Evolutionary conservation across 257 asterid genomes (phyloP).

Genomic region (Solanum pinnatisectum): DNA sequence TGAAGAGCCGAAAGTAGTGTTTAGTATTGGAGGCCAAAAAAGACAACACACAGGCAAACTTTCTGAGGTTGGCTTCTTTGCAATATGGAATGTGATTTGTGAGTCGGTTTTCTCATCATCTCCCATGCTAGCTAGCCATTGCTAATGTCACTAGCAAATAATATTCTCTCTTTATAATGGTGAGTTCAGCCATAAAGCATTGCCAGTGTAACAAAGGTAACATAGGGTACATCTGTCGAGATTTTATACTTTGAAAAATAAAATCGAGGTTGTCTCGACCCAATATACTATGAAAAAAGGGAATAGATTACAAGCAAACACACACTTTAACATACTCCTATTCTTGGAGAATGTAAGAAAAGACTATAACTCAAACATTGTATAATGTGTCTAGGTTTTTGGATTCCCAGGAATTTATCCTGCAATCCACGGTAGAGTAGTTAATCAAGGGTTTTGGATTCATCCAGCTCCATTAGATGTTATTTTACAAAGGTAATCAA

Average conservation of each 20-base stretch:
- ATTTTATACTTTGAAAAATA: background rate
- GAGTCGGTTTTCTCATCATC: background rate
- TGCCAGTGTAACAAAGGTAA: background rate
- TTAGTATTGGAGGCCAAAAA: background rate
- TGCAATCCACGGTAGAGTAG: background rate
- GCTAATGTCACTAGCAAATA: background rate
- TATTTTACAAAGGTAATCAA: background rate
- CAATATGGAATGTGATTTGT: background rate
- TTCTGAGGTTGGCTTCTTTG: background rate
- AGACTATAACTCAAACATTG: background rate
- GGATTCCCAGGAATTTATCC: background rate
- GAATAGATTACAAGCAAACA: background rate
- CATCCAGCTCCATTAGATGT: background rate
- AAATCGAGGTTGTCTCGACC: background rate
- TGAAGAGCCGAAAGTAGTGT: background rate
- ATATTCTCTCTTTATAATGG: background rate
- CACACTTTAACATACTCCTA: background rate
- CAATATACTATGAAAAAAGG: background rate
- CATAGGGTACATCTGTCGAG: background rate
- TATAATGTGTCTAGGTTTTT: background rate
- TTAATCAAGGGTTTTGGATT: background rate
- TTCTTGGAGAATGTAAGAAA: background rate
- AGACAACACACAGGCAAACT: background rate
- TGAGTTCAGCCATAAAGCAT: background rate
- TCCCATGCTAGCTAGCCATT: background rate